A percentile compares a stretch with the other conserved stretches of the same genome.
These are phyloP conservation scores for Bolboschoenus planiculmis DNA, from an alignment of 176 grass and related monocot species.

Conservation along the genomic window DNA sequence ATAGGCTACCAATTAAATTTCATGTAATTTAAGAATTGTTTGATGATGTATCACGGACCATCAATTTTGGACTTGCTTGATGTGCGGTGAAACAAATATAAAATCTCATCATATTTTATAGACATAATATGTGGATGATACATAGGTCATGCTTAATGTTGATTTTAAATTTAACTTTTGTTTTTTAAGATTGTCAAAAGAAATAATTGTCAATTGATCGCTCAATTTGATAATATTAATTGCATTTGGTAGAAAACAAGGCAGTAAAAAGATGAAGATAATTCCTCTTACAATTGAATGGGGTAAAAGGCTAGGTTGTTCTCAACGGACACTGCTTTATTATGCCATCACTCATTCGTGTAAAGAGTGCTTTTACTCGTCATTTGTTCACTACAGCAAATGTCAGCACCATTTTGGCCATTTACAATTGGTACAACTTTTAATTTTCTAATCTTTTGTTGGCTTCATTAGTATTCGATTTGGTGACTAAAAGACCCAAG, in stretches of 20 bases:
- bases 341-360: background rate
- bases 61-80: too few relatives aligned
- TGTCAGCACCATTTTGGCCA: background rate
- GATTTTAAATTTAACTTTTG: too few relatives aligned
- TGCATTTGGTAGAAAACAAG: background rate
- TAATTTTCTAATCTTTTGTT: background rate
- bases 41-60: too few relatives aligned
- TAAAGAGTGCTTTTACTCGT: background rate
- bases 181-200: too few relatives aligned
- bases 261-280: background rate
- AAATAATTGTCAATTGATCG: too few relatives aligned
- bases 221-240: background rate
- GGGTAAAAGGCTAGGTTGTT: background rate
- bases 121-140: too few relatives aligned
- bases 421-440: background rate
- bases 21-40: too few relatives aligned
- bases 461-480: background rate
- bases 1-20: too few relatives aligned
- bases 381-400: background rate
- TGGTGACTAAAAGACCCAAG: background rate
- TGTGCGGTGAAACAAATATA: too few relatives aligned
- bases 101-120: too few relatives aligned
- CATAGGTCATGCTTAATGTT: too few relatives aligned
- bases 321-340: background rate
- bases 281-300: slow-evolving; percentile 1